phyloP scores from a whole-genome alignment of 2,329 filamentous ascomycete genomes.

The Fonsecaea nubica region DNA sequence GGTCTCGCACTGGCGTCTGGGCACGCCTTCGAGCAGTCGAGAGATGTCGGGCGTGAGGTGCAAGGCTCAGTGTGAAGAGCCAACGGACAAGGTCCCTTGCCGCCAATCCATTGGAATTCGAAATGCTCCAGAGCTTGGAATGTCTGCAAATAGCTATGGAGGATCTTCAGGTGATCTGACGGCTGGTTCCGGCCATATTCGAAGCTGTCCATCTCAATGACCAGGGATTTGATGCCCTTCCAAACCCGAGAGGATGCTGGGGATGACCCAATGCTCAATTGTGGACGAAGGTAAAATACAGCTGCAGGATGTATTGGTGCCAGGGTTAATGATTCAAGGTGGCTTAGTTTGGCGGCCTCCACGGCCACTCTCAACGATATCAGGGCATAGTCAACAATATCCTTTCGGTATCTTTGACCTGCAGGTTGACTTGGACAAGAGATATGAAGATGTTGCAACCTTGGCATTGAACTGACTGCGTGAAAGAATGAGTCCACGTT shows the following conservation, averaged over 20 bases:
- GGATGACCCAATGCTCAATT: constrained; percentile 74
- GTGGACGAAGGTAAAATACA: constrained; percentile 77
- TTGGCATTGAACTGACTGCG: constrained; percentile 71
- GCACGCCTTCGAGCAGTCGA: constrained; percentile 45
- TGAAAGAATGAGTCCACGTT: constrained; percentile 84
- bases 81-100: constrained; percentile 75
- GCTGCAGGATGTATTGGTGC: constrained; percentile 76
- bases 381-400: constrained; percentile 84
- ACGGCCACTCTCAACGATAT: constrained; percentile 85
- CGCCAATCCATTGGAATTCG: constrained; percentile 77
- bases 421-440: constrained; percentile 75
- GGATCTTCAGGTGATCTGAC: constrained; percentile 74
- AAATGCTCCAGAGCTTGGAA: constrained; percentile 73
- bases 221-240: constrained; percentile 76
- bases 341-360: constrained; percentile 71
- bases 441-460: constrained; percentile 75
- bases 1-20: constrained; percentile 48
- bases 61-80: constrained; percentile 70
- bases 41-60: constrained; percentile 61
- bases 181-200: constrained; percentile 67
- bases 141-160: constrained; percentile 78
- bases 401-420: constrained; percentile 73
- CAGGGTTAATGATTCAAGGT: constrained; percentile 73
- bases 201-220: constrained; percentile 75
- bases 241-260: constrained; percentile 75